Conservation (phyloP, 2,329 filamentous ascomycete species). For the Colletotrichum siamense region DNA sequence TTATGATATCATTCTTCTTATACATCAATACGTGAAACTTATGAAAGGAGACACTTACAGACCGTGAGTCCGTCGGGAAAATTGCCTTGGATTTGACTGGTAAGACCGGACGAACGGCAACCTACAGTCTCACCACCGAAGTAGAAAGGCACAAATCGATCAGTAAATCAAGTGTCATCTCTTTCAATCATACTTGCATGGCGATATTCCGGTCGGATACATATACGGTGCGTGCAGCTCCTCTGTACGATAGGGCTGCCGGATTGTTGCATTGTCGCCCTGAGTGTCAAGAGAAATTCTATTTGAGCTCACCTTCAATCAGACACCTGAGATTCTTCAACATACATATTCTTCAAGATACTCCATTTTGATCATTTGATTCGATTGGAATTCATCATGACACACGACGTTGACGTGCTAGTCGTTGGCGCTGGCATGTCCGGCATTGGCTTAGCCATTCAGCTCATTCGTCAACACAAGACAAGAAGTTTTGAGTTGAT, state of each 20-base stretch:
- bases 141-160: neutral
- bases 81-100: neutral
- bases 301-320: neutral
- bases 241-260: neutral
- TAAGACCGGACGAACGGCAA: neutral
- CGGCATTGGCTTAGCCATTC: neutral
- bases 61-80: neutral
- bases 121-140: neutral
- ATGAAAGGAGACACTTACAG: neutral
- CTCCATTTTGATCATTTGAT: neutral
- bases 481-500: neutral
- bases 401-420: neutral
- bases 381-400: neutral
- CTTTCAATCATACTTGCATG: neutral
- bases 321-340: rapidly evolving
- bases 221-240: neutral
- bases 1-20: neutral
- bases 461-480: neutral
- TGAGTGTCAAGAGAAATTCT: neutral
- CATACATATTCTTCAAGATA: rapidly evolving
- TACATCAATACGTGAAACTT: rapidly evolving
- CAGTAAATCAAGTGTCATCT: neutral
- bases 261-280: neutral
- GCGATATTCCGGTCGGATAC: rapidly evolving
- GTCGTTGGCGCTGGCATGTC: neutral